These are phyloP conservation scores for Saururus chinensis DNA, from an alignment of 164 flowering plant genomes.

Conservation along the genomic window DNA sequence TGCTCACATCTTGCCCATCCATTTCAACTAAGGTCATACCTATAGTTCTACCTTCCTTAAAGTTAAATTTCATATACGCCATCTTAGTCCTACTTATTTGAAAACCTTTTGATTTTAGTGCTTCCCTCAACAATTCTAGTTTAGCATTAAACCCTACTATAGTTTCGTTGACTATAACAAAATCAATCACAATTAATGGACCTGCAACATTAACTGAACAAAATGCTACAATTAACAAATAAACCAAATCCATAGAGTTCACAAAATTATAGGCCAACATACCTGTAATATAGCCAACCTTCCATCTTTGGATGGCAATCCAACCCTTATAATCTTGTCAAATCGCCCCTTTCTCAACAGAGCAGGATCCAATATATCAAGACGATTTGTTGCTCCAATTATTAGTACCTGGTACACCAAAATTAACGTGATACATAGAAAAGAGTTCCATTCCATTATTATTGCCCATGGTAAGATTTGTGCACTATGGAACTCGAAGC, in stretches of 20 bases:
- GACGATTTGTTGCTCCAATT: constrained; percentile 94
- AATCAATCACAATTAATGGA: too few species aligned
- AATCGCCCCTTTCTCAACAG: constrained; percentile 94
- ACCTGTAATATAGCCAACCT: constrained; percentile 87
- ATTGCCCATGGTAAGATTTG: neutral
- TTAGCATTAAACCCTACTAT: too few species aligned
- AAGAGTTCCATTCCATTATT: neutral
- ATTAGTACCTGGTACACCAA: constrained; percentile 63
- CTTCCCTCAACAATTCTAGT: too few species aligned
- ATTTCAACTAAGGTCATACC: too few species aligned
- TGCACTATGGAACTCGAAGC: constrained; percentile 1
- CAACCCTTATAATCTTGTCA: constrained; percentile 94
- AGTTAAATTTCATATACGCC: too few species aligned
- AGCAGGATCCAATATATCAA: constrained; percentile 97
- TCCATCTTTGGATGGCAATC: constrained; percentile 91
- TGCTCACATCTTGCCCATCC: too few species aligned
- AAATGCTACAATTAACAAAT: neutral
- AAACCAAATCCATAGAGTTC: neutral
- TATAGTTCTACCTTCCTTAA: too few species aligned
- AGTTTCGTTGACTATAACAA: too few species aligned
- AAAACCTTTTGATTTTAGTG: too few species aligned
- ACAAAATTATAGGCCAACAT: constrained; percentile 5
- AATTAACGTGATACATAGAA: constrained; percentile 11
- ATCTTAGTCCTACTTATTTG: too few species aligned
- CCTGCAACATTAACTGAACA: constrained; percentile 27